These are phyloP conservation scores for Isatis lusitanica DNA, from an alignment of 441 rosid genomes.

Conservation along the genomic window DNA sequence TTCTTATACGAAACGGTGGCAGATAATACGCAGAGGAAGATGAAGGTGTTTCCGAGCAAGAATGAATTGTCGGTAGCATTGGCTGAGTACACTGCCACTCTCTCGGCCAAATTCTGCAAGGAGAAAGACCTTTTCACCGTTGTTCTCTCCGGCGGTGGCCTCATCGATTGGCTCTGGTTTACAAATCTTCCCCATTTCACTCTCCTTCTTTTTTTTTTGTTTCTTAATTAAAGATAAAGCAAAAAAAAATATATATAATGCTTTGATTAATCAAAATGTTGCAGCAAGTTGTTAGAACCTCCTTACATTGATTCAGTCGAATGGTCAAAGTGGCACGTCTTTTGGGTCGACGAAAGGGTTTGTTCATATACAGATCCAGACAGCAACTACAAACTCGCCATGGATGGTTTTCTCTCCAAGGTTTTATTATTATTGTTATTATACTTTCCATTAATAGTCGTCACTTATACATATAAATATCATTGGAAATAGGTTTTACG, in stretches of 20 bases:
- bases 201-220: not conserved
- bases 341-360: constrained; percentile 89
- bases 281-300: constrained; percentile 60
- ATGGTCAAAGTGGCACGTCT: constrained; percentile 81
- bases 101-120: constrained; percentile 56
- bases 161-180: constrained; percentile 69
- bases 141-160: constrained; percentile 79
- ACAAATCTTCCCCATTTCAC: not conserved
- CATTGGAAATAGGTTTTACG: too few relatives aligned
- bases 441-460: not conserved
- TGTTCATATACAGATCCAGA: constrained; percentile 62
- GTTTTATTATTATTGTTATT: constrained; percentile 34
- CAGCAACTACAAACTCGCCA: constrained; percentile 78
- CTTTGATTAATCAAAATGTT: not conserved
- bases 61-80: constrained; percentile 47
- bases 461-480: not conserved
- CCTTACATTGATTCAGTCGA: constrained; percentile 60
- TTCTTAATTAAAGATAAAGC: not conserved
- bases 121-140: constrained; percentile 66
- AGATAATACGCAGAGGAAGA: not conserved
- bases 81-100: constrained; percentile 62
- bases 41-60: not conserved
- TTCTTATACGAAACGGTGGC: constrained; percentile 4
- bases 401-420: constrained; percentile 66
- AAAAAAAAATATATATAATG: not conserved